Base-by-base conservation (phyloP, 2,329 filamentous ascomycete genomes). In the Ophiostoma quercus region DNA sequence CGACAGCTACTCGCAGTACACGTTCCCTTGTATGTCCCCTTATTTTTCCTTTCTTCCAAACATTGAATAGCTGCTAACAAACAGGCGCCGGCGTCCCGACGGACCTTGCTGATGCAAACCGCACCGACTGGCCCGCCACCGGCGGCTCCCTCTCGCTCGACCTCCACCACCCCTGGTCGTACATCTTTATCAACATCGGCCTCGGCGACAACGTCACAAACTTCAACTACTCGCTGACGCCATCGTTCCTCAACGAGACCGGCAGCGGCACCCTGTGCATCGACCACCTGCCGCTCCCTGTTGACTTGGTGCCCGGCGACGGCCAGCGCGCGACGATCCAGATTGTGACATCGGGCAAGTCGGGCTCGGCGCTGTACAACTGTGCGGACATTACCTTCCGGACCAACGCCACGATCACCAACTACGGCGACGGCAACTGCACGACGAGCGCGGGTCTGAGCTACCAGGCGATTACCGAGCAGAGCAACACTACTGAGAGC, bases 361-460 rank as follows among this genome's bases (percentile, higher is more conserved):
- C 80, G 3, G 84, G 82, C 25, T 83, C 82, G 54, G 87, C 89
- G 19, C 79, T 93, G 41, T 93, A 92, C 79, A 90, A 89, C 78
- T 94, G 91, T 78, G 88, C 90, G 76, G 90, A 94, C 75, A 86
- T 93, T 73, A 88, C 85, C 34, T 89, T 94, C 80, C 84, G 83
- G 41, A 57, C 62, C 6, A 65, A 47, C 5, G 79, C 80, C 68
- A 79, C 80, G 12, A 82, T 85, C 4, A 80, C 82, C 25, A 62
- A 62, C 22, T 77, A 80, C 9, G 76, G 79, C 34, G 79, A 77
- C 29, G 79, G 80, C 57, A 78, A 83, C 70, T 92, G 89, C 83
- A 80, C 79, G 73, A 90, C 87, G 73, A 83, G 82, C 73, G 86
- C 83, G 11, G 85, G 84, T 43, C 80, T 91, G 63, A 80, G 80